Conservation (phyloP, 2,329 filamentous ascomycete genomes). For the Botrytis aclada region DNA sequence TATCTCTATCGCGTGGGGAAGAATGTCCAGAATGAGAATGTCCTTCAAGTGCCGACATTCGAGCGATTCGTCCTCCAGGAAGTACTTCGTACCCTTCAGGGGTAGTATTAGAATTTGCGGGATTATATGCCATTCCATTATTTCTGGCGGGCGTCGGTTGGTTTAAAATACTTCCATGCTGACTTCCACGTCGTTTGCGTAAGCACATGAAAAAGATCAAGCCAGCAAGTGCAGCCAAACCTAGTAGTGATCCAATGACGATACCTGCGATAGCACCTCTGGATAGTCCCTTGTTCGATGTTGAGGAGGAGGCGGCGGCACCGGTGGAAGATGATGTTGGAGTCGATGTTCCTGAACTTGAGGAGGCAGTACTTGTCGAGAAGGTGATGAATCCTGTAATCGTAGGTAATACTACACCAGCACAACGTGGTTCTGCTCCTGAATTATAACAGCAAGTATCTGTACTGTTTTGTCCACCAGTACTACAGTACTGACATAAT, state of each 20-base stretch:
- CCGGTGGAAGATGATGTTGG: conserved; percentile 26
- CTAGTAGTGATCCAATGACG: conserved; percentile 75
- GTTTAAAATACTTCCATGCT: conserved; percentile 77
- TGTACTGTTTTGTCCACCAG: conserved; percentile 83
- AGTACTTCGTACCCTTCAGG: conserved; percentile 65
- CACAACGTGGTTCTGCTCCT: conserved; percentile 69
- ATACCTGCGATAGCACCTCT: conserved; percentile 91
- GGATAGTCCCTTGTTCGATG: conserved; percentile 53
- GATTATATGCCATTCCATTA: conserved; percentile 43
- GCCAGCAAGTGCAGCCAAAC: conserved; percentile 64
- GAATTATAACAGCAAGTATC: conserved; percentile 92
- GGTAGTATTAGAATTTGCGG: conserved; percentile 38
- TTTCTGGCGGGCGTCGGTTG: conserved; percentile 74
- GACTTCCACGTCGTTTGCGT: conserved; percentile 55
- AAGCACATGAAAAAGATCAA: conserved; percentile 60
- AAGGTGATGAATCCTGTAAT: conserved; percentile 68
- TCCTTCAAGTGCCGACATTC: conserved; percentile 91
- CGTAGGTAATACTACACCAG: conserved; percentile 72
- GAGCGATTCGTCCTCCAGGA: conserved; percentile 83
- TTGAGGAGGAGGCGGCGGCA: conserved; percentile 11
- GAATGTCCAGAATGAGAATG: conserved; percentile 63
- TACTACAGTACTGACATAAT: conserved; percentile 81
- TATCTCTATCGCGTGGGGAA: conserved; percentile 38
- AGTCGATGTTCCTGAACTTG: conserved; percentile 43
- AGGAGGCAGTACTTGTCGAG: conserved; percentile 49